Evolutionary conservation across 106 monocot species (phyloP), one percentile per base, ranked within the genome.

Genomic region (Phalaenopsis equestris): DNA sequence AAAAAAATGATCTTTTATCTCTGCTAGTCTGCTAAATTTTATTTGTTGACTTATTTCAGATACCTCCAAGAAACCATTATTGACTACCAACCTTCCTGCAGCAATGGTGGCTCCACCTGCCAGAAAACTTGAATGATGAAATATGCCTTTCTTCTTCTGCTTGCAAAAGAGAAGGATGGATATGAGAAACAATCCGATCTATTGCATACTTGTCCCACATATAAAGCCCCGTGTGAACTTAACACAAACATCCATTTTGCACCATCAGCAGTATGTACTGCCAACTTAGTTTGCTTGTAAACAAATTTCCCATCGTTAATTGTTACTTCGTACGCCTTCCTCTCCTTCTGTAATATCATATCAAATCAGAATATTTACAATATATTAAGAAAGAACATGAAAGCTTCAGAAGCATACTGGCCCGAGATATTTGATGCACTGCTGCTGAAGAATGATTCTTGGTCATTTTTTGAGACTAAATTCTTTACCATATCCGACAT

Each of bases 111-210:
- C 95, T 56, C 86, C 95, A 19, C 95, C 95, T 24, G 95, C 56
- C 19, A 95, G 89, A 82, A 95, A 95, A 67, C 95, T 95, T 1
- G 95, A 95, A 80, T 95, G 94, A 30, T 95, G 94, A 87, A 95
- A 95, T 52, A 19, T 81, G 1, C 94, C 94, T 56, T 92, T 94
- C 41, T 87, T 86, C 87, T 94, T 94, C 94, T 94, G 94, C 79
- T 75, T 57, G 8, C 55, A 5, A 52, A 19, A 72, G 14, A 75
- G 1, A 2, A 77, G 23, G 17, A 55, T 52, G 36, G 77, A 72
- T 72, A 72, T 41, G 12, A 72, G 72, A 52, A 52, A 52, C 30
- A 52, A 52, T 55, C 41, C 2, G 23, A 36, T 73, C 39, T 81
- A 64, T 46, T 0, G 1, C 70, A n/a, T 82, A 86, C 92, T 89